Base-by-base conservation (phyloP, 1,284 basidiomycete species). In the Ceratobasidium sp. region DNA sequence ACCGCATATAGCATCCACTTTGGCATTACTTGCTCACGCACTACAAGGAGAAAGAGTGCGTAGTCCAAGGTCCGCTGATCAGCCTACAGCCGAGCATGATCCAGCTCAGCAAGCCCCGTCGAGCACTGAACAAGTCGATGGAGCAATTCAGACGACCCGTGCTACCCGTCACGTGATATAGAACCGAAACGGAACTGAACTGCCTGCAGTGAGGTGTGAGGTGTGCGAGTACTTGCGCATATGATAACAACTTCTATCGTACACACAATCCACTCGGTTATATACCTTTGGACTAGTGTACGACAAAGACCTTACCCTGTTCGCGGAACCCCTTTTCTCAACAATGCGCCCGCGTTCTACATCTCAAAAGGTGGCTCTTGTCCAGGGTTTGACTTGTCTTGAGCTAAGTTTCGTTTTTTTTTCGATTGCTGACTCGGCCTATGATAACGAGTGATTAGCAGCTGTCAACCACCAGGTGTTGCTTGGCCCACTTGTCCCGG, bases 1-100 rank as follows among this genome's bases (percentile, higher is more conserved):
- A 11, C 4, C 31, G 47, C 36, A 15, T 15, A 59, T 79, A 98
- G 96, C 97, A 99, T 81, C 95, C 96, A 2, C 87, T 99, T 11
- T 99, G 98, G 98, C 96, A 99, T 82, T 97, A 97, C 82, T 90
- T 99, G 69, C 88, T 99, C 69, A 98, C 96, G 0, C 98, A 99
- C 82, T 99, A 97, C 90, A 99, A 99, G 85, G 97, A 99, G 84
- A 96, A 94, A 83, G 90, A 87, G 74, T 92, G 91, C 80, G 90
- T 99, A 62, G 98, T 99, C 33, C 98, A 99, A 83, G 98, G 98
- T 1, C 95, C 97, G 0, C 87, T 99, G 67, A 97, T 91, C 83
- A 99, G 99, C 84, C 85, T 99, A 48, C 98, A 99, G 82, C 89
- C 96, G 5, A 97, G 95, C 84, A 97, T 99, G 97, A 98, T 99